Evolutionary conservation across 192 early-diverging fungal genomes (phyloP).

Genomic region (Dispira parvispora): DNA sequence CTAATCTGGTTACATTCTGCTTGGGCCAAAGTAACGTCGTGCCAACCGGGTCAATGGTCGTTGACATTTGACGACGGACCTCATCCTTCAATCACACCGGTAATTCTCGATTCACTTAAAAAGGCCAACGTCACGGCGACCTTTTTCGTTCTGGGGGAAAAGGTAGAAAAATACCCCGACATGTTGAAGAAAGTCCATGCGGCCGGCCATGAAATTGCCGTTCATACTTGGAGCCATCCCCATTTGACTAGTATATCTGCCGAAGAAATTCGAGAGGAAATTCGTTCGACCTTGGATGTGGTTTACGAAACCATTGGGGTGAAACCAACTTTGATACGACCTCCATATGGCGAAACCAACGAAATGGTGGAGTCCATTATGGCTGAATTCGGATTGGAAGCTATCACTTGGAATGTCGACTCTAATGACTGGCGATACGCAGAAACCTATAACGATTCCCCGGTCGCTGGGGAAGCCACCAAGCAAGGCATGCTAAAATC

Average conservation of each 20-base stretch:
- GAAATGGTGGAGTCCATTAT: background rate
- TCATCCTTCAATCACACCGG: background rate
- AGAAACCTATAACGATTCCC: no score
- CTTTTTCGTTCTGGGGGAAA: background rate
- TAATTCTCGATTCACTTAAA: background rate
- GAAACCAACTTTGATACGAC: slow-evolving; percentile 3
- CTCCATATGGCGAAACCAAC: background rate
- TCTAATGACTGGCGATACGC: background rate
- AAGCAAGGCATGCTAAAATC: no score
- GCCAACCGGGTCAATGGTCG: background rate
- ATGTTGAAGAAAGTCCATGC: background rate
- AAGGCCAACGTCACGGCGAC: background rate
- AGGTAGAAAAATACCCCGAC: background rate
- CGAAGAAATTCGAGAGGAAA: background rate
- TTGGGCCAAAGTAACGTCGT: no score
- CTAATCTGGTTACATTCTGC: no score
- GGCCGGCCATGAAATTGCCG: background rate
- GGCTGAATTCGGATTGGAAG: background rate
- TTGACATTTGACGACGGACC: slow-evolving; percentile 9
- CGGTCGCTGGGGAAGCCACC: background rate
- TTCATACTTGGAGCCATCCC: background rate
- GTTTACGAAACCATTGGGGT: background rate
- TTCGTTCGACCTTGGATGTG: background rate
- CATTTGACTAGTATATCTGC: background rate
- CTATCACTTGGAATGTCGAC: background rate